These are phyloP conservation scores for Tuber calosporum DNA, from an alignment of 495 filamentous ascomycete genomes.

Conservation along the genomic window DNA sequence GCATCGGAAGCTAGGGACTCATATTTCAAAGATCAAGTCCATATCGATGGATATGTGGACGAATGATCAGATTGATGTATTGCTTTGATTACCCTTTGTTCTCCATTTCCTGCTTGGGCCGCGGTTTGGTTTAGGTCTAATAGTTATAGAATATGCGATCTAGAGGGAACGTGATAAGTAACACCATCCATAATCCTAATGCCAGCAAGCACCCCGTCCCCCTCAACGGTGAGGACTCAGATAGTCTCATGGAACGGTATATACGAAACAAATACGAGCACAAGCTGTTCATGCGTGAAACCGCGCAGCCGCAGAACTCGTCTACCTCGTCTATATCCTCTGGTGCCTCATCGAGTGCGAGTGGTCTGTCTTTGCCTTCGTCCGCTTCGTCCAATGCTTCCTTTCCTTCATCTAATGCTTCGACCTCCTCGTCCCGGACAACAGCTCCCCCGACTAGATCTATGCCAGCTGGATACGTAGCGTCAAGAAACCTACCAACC, in stretches of 20 bases:
- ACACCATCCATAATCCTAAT: constrained; percentile 78
- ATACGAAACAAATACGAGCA: constrained; percentile 90
- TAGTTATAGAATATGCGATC: constrained; percentile 73
- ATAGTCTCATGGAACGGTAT: constrained; percentile 85
- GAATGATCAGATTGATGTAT: constrained; percentile 89
- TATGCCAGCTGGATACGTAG: constrained; percentile 18
- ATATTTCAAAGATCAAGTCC: constrained; percentile 97
- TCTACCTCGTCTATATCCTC: constrained; percentile 45
- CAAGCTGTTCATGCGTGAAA: constrained; percentile 49
- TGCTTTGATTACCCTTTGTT: constrained; percentile 20
- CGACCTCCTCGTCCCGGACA: constrained; percentile 13
- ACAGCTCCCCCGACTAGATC: constrained; percentile 22
- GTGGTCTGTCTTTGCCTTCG: constrained; percentile 42
- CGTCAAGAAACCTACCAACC: constrained; percentile 15
- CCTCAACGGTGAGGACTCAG: constrained; percentile 81
- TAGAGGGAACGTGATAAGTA: constrained; percentile 76
- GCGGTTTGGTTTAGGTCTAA: constrained; percentile 29
- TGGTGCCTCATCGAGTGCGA: constrained; percentile 28
- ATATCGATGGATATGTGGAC: constrained; percentile 97
- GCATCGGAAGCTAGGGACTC: constrained; percentile 94
- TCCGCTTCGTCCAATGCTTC: constrained; percentile 46
- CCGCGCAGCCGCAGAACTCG: constrained; percentile 33
- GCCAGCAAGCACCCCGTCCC: constrained; percentile 74
- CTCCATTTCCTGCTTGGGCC: constrained; percentile 7
- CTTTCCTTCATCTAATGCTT: constrained; percentile 10